These are phyloP conservation scores for Phytophthora aleatoria DNA, from an alignment of 352 stramenopile species.

Conservation along the genomic window DNA sequence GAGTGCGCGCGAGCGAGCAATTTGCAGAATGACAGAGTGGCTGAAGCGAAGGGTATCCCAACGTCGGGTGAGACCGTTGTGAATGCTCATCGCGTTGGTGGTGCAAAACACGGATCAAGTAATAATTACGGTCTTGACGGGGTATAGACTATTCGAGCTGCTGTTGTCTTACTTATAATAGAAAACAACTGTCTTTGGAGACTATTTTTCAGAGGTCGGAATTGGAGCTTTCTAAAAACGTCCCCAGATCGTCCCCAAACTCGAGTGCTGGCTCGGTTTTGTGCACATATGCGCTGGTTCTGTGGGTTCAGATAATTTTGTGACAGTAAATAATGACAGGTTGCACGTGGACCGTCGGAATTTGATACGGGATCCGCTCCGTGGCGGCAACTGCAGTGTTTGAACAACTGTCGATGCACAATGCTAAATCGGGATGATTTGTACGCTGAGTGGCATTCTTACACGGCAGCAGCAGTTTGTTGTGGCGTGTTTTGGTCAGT, in stretches of 20 bases:
- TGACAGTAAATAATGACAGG: slow-evolving; percentile 9
- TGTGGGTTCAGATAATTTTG: not conserved
- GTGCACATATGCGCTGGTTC: slow-evolving; percentile 6
- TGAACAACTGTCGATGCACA: not conserved
- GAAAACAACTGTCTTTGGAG: not conserved
- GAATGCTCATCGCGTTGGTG: slow-evolving; percentile 27
- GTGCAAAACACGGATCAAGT: slow-evolving; percentile 25
- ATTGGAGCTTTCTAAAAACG: slow-evolving; percentile 14
- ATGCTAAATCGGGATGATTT: not conserved
- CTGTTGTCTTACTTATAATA: too few species aligned
- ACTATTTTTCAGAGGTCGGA: slow-evolving; percentile 1
- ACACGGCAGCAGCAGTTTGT: not conserved
- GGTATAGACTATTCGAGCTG: not conserved
- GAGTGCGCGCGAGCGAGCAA: slow-evolving; percentile 31
- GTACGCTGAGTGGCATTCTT: not conserved
- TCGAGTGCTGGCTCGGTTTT: slow-evolving; percentile 1
- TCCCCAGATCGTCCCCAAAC: slow-evolving; percentile 32
- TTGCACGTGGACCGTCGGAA: slow-evolving; percentile 33
- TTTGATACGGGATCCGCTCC: not conserved
- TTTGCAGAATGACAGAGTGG: slow-evolving; percentile 33
- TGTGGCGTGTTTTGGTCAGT: not conserved
- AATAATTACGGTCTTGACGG: not conserved
- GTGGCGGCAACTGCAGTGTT: not conserved
- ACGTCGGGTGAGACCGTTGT: slow-evolving; percentile 19
- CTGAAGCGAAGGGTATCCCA: slow-evolving; percentile 24